Percentiles rank a stretch among this genome's conserved stretches.
These are phyloP conservation scores for Anacardium occidentale DNA, from an alignment of 345 rosid genomes.

Conservation along the genomic window DNA sequence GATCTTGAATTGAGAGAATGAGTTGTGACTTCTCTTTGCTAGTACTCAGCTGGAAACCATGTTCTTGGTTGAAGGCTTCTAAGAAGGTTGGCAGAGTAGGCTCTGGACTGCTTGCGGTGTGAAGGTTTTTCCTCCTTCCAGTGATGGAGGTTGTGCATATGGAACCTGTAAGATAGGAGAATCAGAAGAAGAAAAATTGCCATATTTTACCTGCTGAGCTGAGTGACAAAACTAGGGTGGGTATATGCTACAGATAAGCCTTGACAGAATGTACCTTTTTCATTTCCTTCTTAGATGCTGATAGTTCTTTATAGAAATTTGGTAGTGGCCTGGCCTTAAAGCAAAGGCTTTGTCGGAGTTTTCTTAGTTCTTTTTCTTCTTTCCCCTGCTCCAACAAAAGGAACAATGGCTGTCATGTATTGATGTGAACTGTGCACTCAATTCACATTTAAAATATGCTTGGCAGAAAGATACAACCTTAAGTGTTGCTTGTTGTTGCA, in stretches of 20 bases:
- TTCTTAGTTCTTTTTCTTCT: conserved; percentile 64
- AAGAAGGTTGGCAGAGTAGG: conserved; percentile 22
- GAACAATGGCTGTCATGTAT: conserved; percentile 4
- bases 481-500: conserved; percentile 47
- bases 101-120: conserved; percentile 17
- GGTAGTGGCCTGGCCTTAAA: conserved; percentile 96
- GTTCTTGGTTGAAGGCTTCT: conserved; percentile 30
- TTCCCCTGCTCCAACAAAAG: conserved; percentile 47
- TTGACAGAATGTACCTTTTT: conserved; percentile 41
- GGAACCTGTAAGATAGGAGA: conserved; percentile 28
- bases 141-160: conserved; percentile 28
- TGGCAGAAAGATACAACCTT: conserved; percentile 32
- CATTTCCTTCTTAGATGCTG: conserved; percentile 32
- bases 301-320: conserved; percentile 66
- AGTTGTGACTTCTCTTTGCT: conserved; percentile 28
- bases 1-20: conserved; percentile 24
- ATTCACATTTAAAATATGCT: background rate
- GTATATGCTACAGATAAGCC: background rate
- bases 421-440: background rate
- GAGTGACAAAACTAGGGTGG: background rate
- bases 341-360: conserved; percentile 62
- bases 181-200: background rate
- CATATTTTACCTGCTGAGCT: background rate
- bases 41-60: conserved; percentile 20
- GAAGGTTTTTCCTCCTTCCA: conserved; percentile 23